phyloP scores from a whole-genome alignment of 441 rosid genomes.

The Erodium chrysanthum region DNA sequence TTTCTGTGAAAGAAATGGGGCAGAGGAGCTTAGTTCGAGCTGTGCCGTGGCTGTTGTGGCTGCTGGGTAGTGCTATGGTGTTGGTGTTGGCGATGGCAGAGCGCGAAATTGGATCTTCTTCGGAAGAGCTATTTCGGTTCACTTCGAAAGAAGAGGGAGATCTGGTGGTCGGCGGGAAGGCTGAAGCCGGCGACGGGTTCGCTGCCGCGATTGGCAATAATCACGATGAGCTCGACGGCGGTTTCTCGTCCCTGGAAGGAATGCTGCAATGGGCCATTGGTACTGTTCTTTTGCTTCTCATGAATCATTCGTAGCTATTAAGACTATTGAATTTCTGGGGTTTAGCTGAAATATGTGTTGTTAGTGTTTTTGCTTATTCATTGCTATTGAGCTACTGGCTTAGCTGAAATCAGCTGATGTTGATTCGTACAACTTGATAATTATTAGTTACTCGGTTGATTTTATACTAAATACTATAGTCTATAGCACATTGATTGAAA shows the following conservation, averaged over 20 bases:
- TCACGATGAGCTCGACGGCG: conserved; percentile 58
- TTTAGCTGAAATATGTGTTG: background rate
- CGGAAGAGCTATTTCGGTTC: conserved; percentile 41
- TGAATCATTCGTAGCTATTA: background rate
- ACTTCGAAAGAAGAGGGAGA: conserved; percentile 50
- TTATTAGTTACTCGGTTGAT: too few relatives aligned
- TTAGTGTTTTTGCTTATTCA: background rate
- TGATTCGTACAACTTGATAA: too few relatives aligned
- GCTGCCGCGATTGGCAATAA: conserved; percentile 31
- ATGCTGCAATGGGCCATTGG: conserved; percentile 47
- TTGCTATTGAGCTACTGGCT: too few relatives aligned
- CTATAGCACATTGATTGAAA: too few relatives aligned
- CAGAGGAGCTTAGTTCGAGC: conserved; percentile 6
- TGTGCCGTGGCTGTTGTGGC: conserved; percentile 11
- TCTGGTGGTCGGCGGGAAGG: conserved; percentile 25
- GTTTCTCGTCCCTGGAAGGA: conserved; percentile 77
- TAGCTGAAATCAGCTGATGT: too few relatives aligned
- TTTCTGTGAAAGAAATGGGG: conserved; percentile 15
- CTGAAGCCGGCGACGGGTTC: conserved; percentile 30
- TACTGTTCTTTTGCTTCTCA: background rate
- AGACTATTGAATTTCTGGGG: background rate
- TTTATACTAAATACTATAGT: too few relatives aligned
- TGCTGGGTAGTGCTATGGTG: background rate
- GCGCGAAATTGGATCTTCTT: conserved; percentile 22
- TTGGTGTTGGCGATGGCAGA: conserved; percentile 25